Conservation (phyloP, 352 stramenopile genomes). For the Phytopythium cucurbitacearum region DNA sequence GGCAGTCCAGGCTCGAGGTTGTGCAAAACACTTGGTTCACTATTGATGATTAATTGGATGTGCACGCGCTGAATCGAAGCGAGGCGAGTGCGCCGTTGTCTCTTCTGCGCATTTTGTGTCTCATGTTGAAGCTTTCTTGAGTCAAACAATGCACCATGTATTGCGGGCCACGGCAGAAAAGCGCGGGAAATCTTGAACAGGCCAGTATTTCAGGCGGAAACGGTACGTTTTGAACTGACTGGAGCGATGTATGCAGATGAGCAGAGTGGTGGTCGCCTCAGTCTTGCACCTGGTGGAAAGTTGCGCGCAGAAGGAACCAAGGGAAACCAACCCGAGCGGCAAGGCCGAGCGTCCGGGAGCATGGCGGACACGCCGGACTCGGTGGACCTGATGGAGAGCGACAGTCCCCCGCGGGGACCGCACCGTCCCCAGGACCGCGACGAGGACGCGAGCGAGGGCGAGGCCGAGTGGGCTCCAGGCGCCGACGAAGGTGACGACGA, state of each 20-base stretch:
- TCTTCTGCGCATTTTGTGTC: background rate
- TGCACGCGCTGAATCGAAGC: too few relatives aligned
- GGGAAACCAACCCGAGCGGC: background rate
- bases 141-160: conserved; percentile 4
- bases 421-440: background rate
- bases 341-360: too few relatives aligned
- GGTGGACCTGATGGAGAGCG: conserved; percentile 6
- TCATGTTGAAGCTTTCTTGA: conserved; percentile 4
- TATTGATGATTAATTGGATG: too few relatives aligned
- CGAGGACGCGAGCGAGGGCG: conserved; percentile 12
- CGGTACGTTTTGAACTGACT: background rate
- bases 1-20: too few relatives aligned
- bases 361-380: conserved; percentile 13
- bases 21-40: too few relatives aligned
- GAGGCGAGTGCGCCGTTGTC: too few relatives aligned
- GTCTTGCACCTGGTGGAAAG: conserved; percentile 6
- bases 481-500: conserved; percentile 15
- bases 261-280: conserved; percentile 21
- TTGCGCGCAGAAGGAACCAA: conserved; percentile 5
- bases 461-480: conserved; percentile 34
- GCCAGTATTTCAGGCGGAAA: background rate
- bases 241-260: conserved; percentile 9
- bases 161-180: conserved; percentile 1
- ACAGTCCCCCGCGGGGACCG: background rate
- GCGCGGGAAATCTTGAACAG: background rate